Evolutionary conservation across 129 eudicot species (phyloP).

Genomic region (Rutidosis leptorrhynchoides): DNA sequence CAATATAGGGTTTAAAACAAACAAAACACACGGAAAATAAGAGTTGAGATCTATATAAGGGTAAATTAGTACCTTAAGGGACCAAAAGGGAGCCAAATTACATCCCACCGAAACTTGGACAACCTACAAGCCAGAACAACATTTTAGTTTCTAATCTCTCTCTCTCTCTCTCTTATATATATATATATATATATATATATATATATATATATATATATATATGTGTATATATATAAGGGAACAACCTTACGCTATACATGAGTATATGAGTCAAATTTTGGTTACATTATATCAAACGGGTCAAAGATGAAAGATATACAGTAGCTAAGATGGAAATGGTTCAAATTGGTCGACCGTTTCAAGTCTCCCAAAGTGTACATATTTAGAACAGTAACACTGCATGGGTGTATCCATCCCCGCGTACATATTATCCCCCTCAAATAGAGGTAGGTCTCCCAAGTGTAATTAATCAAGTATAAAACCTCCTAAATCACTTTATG

Average conservation of each 20-base stretch:
- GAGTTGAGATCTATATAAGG: neutral
- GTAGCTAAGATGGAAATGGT: neutral
- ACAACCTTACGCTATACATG: neutral
- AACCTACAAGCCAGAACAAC: slow-evolving; percentile 48
- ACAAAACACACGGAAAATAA: neutral
- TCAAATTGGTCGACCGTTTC: neutral
- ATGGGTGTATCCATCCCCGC: no score
- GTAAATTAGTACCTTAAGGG: slow-evolving; percentile 55
- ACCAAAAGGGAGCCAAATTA: slow-evolving; percentile 82
- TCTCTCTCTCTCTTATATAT: no score
- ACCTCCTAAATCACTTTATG: neutral
- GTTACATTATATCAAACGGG: neutral
- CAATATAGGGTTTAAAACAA: neutral
- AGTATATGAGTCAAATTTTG: neutral
- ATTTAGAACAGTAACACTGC: no score
- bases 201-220: no score
- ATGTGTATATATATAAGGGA: no score
- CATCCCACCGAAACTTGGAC: slow-evolving; percentile 83
- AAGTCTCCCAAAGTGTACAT: no score
- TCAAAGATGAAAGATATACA: neutral
- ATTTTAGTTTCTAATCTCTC: neutral
- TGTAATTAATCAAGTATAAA: neutral
- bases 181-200: no score
- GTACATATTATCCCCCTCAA: no score
- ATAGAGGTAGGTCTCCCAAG: no score